Conservation (phyloP, 768 basidiomycete genomes). For the Mycena belliarum region DNA sequence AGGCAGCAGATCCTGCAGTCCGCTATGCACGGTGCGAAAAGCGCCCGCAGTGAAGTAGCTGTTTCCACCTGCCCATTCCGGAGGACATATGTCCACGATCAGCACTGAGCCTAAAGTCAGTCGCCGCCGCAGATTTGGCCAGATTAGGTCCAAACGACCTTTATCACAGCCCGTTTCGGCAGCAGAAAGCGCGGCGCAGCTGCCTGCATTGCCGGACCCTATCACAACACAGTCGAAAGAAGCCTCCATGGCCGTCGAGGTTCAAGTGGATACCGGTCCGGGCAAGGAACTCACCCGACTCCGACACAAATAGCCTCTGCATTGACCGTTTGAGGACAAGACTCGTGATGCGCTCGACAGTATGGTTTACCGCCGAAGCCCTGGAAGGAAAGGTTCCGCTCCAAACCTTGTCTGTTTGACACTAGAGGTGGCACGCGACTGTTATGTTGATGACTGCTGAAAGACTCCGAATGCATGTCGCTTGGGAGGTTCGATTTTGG, state of each 20-base stretch:
- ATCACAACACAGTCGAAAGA: constrained; percentile 60
- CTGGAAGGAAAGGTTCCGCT: no score
- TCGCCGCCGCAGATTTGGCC: background rate
- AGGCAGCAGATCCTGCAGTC: constrained; percentile 59
- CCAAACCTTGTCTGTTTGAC: no score
- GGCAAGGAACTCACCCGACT: no score
- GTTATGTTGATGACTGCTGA: no score
- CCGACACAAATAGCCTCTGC: no score
- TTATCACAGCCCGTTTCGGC: constrained; percentile 57
- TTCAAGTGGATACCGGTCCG: background rate
- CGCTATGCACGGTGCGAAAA: constrained; percentile 58
- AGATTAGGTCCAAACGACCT: constrained; percentile 31
- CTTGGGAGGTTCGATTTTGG: no score
- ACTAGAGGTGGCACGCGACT: no score
- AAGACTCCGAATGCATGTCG: no score
- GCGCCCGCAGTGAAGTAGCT: constrained; percentile 70
- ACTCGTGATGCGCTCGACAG: no score
- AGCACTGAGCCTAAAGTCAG: constrained; percentile 39
- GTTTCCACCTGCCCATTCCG: constrained; percentile 68
- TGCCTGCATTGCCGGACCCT: constrained; percentile 46
- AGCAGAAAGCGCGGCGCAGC: constrained; percentile 64
- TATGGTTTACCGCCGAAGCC: no score
- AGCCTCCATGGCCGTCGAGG: background rate
- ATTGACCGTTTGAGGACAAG: no score
- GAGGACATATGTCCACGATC: constrained; percentile 65